Conservation (phyloP, 495 filamentous ascomycete genomes). For the Hypomontagnella submonticulosa region DNA sequence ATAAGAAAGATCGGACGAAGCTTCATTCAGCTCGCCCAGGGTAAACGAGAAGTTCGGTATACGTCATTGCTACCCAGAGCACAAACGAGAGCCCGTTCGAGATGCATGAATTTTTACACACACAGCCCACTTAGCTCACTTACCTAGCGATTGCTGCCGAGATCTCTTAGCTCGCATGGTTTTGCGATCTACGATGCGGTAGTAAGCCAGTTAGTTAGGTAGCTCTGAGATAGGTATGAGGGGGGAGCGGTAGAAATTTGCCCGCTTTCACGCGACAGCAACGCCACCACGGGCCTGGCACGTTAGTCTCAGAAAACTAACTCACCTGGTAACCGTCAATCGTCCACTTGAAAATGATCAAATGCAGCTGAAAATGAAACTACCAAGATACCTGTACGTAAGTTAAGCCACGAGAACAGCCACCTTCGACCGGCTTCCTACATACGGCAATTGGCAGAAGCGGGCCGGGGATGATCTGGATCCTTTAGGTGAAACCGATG, state of each 20-base stretch:
- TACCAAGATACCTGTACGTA: background rate
- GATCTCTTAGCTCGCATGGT: slow-evolving; percentile 29
- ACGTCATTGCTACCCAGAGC: slow-evolving; percentile 35
- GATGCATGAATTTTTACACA: slow-evolving; percentile 14
- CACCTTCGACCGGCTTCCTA: slow-evolving; percentile 29
- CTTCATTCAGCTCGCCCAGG: slow-evolving; percentile 39
- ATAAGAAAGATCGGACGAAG: slow-evolving; percentile 30
- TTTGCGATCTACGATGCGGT: slow-evolving; percentile 36
- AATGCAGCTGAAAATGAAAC: slow-evolving; percentile 33
- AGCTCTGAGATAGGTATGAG: background rate
- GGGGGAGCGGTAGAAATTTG: slow-evolving; percentile 9
- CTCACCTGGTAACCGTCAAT: too few species aligned
- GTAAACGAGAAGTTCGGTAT: slow-evolving; percentile 4
- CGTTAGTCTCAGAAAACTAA: background rate
- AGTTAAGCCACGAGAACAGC: background rate
- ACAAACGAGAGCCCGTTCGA: slow-evolving; percentile 1
- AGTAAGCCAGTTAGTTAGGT: background rate
- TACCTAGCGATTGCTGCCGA: slow-evolving; percentile 14
- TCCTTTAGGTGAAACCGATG: slow-evolving; percentile 26
- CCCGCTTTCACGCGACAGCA: slow-evolving; percentile 35
- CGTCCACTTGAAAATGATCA: slow-evolving; percentile 14
- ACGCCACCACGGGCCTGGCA: slow-evolving; percentile 30
- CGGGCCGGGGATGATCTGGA: slow-evolving; percentile 18
- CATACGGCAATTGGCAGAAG: slow-evolving; percentile 32
- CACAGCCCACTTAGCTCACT: slow-evolving; percentile 20